Evolutionary conservation across 306 rosid species (phyloP).

Genomic region (Pterocarpus macrocarpus): DNA sequence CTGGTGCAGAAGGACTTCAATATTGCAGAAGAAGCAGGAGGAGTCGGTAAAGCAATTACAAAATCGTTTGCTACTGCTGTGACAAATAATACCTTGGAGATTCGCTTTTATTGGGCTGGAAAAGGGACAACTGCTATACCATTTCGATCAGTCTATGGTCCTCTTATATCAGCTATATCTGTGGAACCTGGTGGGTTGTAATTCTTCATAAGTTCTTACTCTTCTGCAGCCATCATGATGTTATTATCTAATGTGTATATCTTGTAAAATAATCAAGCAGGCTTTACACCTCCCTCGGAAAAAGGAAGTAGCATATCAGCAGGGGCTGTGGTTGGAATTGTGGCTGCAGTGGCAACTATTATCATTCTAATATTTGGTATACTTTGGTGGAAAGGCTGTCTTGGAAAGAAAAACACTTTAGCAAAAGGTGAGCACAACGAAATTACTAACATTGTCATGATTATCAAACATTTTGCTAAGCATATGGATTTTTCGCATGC

Average conservation of each 20-base stretch:
- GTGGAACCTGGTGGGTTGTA: slow-evolving; percentile 53
- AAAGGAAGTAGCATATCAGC: slow-evolving; percentile 44
- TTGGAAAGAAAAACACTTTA: slow-evolving; percentile 46
- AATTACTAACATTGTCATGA: neutral
- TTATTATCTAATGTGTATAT: slow-evolving; percentile 18
- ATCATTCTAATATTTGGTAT: slow-evolving; percentile 38
- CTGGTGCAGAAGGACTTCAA: slow-evolving; percentile 57
- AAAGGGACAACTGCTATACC: slow-evolving; percentile 69
- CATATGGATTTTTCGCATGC: neutral
- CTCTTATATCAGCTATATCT: slow-evolving; percentile 80
- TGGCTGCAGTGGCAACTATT: slow-evolving; percentile 48
- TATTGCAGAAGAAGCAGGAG: slow-evolving; percentile 62
- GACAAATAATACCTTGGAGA: slow-evolving; percentile 55
- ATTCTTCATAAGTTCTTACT: slow-evolving; percentile 11
- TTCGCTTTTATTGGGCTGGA: slow-evolving; percentile 72
- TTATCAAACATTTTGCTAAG: neutral
- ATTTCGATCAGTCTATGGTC: slow-evolving; percentile 61
- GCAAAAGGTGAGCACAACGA: slow-evolving; percentile 44
- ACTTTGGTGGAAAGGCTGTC: slow-evolving; percentile 53
- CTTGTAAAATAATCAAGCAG: slow-evolving; percentile 28
- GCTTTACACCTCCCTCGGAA: slow-evolving; percentile 44
- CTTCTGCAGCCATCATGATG: neutral
- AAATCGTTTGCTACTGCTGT: slow-evolving; percentile 33
- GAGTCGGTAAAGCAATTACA: slow-evolving; percentile 39
- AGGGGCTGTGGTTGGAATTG: slow-evolving; percentile 57